A percentile compares a stretch with the other conserved stretches of the same genome.
These are phyloP conservation scores for Ogataea parapolymorpha DNA, from an alignment of 805 yeast species.

Conservation along the genomic window DNA sequence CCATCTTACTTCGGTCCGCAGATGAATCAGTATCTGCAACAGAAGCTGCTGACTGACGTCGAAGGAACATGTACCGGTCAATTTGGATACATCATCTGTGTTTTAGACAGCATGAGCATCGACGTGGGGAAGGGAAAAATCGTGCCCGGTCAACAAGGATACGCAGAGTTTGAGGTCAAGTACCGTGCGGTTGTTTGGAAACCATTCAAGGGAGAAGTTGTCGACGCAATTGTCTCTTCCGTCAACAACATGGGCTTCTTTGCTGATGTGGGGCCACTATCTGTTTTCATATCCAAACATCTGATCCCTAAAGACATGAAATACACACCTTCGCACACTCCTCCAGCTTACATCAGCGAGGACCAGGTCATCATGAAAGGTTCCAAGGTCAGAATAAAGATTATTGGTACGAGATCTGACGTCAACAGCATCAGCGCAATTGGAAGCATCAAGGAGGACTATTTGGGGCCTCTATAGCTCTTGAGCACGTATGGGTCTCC, in stretches of 20 bases:
- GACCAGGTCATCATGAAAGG: constrained; percentile 96
- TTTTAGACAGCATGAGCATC: constrained; percentile 87
- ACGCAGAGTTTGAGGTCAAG: constrained; percentile 94
- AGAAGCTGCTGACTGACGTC: constrained; percentile 88
- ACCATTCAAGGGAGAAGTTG: constrained; percentile 98
- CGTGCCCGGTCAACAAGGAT: constrained; percentile 79
- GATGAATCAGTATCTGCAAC: constrained; percentile 89
- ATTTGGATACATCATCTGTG: constrained; percentile 96
- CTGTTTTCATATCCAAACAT: constrained; percentile 92
- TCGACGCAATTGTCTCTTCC: constrained; percentile 91
- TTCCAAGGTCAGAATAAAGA: constrained; percentile 87
- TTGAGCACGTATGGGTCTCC: no score
- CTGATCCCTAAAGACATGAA: constrained; percentile 91
- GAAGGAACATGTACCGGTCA: constrained; percentile 99
- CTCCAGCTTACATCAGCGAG: constrained; percentile 95
- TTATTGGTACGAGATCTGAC: constrained; percentile 96
- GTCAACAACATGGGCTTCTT: constrained; percentile 95
- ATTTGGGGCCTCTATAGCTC: constrained; percentile 63
- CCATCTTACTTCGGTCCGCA: constrained; percentile 98
- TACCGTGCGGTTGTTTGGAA: constrained; percentile 97
- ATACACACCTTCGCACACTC: constrained; percentile 92
- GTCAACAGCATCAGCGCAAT: constrained; percentile 97
- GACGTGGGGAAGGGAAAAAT: constrained; percentile 94
- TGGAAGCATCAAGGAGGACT: constrained; percentile 97
- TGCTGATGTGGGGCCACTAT: constrained; percentile 96